Conservation (phyloP, 306 rosid genomes). For the Medicago ruthenica region DNA sequence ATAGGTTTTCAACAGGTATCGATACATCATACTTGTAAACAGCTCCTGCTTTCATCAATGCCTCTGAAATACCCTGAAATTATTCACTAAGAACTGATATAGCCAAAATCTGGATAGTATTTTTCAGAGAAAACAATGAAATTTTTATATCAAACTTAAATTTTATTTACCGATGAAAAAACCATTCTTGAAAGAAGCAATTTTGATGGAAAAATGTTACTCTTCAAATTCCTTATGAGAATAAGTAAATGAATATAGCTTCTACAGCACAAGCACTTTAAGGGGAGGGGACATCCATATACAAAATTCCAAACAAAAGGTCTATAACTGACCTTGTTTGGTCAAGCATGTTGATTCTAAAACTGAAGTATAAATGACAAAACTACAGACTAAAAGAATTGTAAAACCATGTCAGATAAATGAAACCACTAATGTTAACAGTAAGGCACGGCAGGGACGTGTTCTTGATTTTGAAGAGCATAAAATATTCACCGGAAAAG, state of each 20-base stretch:
- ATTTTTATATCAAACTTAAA: not conserved
- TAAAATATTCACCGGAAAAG: constrained; percentile 26
- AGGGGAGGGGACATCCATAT: too few species aligned
- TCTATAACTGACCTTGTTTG: too few species aligned
- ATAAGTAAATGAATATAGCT: too few species aligned
- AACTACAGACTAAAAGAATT: not conserved
- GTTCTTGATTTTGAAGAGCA: constrained; percentile 35
- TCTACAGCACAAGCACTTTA: too few species aligned
- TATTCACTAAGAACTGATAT: not conserved
- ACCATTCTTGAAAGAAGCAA: constrained; percentile 4
- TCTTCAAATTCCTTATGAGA: too few species aligned
- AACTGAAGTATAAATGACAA: not conserved
- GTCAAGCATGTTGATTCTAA: too few species aligned
- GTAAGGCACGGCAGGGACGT: not conserved
- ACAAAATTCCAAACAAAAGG: too few species aligned
- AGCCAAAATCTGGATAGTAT: not conserved
- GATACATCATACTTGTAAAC: constrained; percentile 90
- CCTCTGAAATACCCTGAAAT: constrained; percentile 85
- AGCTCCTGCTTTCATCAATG: constrained; percentile 86
- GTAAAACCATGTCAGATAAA: constrained; percentile 12
- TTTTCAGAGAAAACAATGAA: constrained; percentile 6
- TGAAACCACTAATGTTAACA: constrained; percentile 14
- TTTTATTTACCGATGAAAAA: not conserved
- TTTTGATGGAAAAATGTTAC: not conserved
- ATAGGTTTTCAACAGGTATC: constrained; percentile 78